Percentiles rank a stretch among this genome's conserved stretches.
Conservation (phyloP, 2,329 filamentous ascomycete genomes). For the Phymatotrichopsis omnivora region DNA sequence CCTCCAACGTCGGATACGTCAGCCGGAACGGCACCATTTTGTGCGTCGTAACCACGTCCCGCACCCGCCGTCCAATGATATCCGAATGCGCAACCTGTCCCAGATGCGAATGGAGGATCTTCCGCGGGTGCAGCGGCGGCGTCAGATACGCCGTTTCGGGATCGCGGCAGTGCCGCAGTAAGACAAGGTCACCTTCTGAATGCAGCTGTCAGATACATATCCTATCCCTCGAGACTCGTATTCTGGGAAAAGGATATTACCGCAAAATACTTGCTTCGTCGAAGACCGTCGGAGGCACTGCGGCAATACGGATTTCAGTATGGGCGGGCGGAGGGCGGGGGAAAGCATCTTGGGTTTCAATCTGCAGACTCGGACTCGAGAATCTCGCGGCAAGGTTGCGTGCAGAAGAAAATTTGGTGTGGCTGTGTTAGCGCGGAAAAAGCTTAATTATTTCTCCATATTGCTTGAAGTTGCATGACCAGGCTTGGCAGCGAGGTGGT, state of each 20-base stretch:
- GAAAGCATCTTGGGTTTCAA: too few species aligned
- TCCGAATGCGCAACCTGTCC: conserved; percentile 43
- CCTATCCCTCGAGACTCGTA: background rate
- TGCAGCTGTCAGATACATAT: background rate
- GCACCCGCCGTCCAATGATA: conserved; percentile 53
- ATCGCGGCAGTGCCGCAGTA: conserved; percentile 15
- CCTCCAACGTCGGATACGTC: conserved; percentile 56
- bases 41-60: conserved; percentile 49
- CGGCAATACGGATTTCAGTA: too few species aligned
- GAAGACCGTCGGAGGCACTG: too few species aligned
- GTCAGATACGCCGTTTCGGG: conserved; percentile 31
- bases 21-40: conserved; percentile 46
- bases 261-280: conserved; percentile 14
- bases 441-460: too few species aligned
- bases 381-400: too few species aligned
- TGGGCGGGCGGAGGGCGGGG: too few species aligned
- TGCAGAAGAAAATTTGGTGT: too few species aligned
- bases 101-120: conserved; percentile 38
- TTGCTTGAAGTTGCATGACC: too few species aligned
- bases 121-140: conserved; percentile 35
- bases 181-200: conserved; percentile 21
- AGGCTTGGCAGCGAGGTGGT: too few species aligned
- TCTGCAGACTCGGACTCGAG: too few species aligned
- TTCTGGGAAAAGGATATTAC: background rate
- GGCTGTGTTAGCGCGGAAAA: too few species aligned